Evolutionary conservation across 1,284 basidiomycete species (phyloP), one percentile per base, ranked within the genome.

Genomic region (Ganoderma sinense): DNA sequence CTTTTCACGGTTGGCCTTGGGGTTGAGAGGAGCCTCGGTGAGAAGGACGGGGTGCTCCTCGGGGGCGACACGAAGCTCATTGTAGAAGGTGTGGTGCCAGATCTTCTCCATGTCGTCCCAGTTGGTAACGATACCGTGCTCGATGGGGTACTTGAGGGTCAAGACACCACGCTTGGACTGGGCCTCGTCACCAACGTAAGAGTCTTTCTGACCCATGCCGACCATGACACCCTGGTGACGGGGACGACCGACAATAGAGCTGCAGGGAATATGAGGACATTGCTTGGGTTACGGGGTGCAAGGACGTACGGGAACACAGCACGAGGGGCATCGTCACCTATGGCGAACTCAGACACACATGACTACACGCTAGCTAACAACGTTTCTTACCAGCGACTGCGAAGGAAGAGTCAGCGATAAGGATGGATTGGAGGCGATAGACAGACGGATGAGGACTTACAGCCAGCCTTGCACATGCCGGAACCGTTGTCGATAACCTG

Each of bases 71-170:
- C 93, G 93, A 70, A 94, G 89, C 82, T 95, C 93, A 80, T 94
- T 94, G 88, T 94, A 94, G 86, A 94, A 94, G 73, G 93, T 94
- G 86, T 95, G 93, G 83, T 95, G 94, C 94, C 94, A 96, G 83
- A 96, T 96, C 86, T 95, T 95, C 87, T 96, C 94, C 94, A 96
- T 96, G 84, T 96, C 94, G 82, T 96, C 94, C 95, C 95, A 97
- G 91, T 97, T 97, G 83, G 95, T 97, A 77, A 97, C 95, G 82
- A 97, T 96, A 80, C 90, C 90, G 82, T 91, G 89, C 81, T 91
- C 89, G 77, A 94, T 93, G 73, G 92, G 92, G 84, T 94, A 96
- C 86, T 87, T 97, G 83, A 98, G 87, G 74, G 94, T 96, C 74
- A 98, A 86, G 84, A 97, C 96, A 90, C 95, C 96, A 87, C 96